phyloP scores from a whole-genome alignment of 208 protist species.

The Blechomonas ayalai region DNA sequence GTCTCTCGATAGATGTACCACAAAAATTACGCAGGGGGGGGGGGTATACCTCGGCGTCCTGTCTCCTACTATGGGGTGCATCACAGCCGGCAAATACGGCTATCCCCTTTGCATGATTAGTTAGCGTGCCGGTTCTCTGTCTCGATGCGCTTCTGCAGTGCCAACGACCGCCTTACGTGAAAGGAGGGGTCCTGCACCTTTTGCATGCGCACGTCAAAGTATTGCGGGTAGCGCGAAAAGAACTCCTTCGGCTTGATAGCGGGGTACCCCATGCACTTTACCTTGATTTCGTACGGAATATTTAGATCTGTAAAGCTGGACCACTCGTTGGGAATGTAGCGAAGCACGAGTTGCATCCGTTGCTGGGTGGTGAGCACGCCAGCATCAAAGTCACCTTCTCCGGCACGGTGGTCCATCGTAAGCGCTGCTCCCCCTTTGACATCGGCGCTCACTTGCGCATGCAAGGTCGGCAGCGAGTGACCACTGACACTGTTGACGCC shows the following conservation, averaged over 20 bases:
- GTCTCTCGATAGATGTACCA: too few species aligned
- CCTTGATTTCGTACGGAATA: constrained; percentile 45
- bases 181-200: constrained; percentile 13
- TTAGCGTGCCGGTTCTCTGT: too few species aligned
- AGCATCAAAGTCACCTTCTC: background rate
- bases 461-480: constrained; percentile 7
- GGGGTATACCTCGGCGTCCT: too few species aligned
- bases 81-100: too few species aligned
- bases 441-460: constrained; percentile 12
- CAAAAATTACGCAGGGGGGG: too few species aligned
- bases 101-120: too few species aligned
- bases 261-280: constrained; percentile 54
- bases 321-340: constrained; percentile 65
- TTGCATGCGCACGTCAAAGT: constrained; percentile 51
- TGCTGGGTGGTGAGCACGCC: constrained; percentile 7
- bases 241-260: constrained; percentile 16
- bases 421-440: too few species aligned
- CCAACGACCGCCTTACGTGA: constrained; percentile 35
- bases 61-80: too few species aligned
- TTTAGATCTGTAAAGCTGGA: constrained; percentile 18
- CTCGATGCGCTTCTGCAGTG: constrained; percentile 37
- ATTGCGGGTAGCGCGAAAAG: constrained; percentile 48
- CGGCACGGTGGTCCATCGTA: too few species aligned
- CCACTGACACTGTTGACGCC: background rate
- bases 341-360: constrained; percentile 31